Percentiles rank a stretch among this genome's conserved stretches.
These are phyloP conservation scores for Salvia splendens DNA, from an alignment of 257 asterid genomes.

Conservation along the genomic window DNA sequence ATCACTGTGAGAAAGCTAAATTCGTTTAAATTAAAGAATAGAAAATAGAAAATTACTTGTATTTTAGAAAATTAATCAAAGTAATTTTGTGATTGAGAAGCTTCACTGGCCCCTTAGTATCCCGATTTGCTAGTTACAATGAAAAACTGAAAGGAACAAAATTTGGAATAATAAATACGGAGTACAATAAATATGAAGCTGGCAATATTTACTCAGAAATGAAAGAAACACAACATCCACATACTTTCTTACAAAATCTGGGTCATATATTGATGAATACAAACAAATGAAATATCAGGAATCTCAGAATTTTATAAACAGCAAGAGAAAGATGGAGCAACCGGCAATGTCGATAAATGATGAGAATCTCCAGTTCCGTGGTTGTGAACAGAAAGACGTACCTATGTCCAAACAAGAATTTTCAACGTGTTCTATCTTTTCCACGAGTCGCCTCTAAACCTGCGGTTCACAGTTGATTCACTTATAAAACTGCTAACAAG, in stretches of 20 bases:
- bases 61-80: no score
- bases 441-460: slow-evolving; percentile 44
- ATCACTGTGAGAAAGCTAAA: no score
- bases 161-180: no score
- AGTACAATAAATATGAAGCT: slow-evolving; percentile 15
- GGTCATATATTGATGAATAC: slow-evolving; percentile 11
- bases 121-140: neutral
- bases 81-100: neutral
- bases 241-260: slow-evolving; percentile 30
- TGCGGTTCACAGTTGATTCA: slow-evolving; percentile 36
- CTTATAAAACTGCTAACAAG: neutral
- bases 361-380: slow-evolving; percentile 26
- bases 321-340: slow-evolving; percentile 34
- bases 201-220: slow-evolving; percentile 28
- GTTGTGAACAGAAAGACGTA: neutral
- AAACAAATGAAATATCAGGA: slow-evolving; percentile 36
- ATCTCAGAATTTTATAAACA: slow-evolving; percentile 37
- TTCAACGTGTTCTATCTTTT: slow-evolving; percentile 28
- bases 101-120: neutral
- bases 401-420: slow-evolving; percentile 30
- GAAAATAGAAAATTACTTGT: no score
- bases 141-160: neutral
- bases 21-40: no score
- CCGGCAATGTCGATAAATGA: slow-evolving; percentile 21
- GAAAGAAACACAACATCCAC: neutral